Evolutionary conservation across 2,329 filamentous ascomycete genomes (phyloP), one percentile per base, ranked within the genome.

Genomic region (Beauveria sp.): DNA sequence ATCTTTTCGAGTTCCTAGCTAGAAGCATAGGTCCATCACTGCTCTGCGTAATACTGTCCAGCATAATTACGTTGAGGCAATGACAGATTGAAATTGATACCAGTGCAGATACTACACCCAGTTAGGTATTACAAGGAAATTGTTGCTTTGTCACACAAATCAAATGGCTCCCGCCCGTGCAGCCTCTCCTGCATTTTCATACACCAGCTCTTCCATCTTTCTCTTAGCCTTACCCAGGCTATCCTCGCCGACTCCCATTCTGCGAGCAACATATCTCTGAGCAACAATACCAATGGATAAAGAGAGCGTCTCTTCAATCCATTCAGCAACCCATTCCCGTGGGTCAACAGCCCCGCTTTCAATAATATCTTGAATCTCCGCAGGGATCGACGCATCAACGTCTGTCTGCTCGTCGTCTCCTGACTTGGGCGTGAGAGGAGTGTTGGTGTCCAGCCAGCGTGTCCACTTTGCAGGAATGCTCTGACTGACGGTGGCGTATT

Each of bases 321-420:
- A 99, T 75, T 98, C 95, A 3, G 93, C 89, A 43, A 96, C 90
- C 95, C 95, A 99, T 74, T 99, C 95, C 62, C 95, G 83, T 0
- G 95, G 95, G 71, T 99, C 95, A 2, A 98, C 91, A 52, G 84
- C 85, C 9, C 85, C 86, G 50, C 77, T 77, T 69, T 86, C 85
- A 46, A 99, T 85, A 65, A 98, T 96, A 66, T 93, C 90, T 24
- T 84, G 82, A 68, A 99, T 97, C 70, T 93, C 91, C 31, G 91
- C 88, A 0, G 95, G 93, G n/a, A 78, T 72, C 10, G 72, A 73
- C 45, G 75, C 70, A 3, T 75, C 72, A 3, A 74, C 70, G 3
- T 71, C 67, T 40, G 74, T 73, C 12, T 67, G 66, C 52, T 78
- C 75, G 49, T 82, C 76, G 28, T 81, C 80, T 63, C 80, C 81